A percentile compares a stretch with the other conserved stretches of the same genome.
Evolutionary conservation across 768 basidiomycete species (phyloP).

Genomic region (Paxillus ammoniavirescens): DNA sequence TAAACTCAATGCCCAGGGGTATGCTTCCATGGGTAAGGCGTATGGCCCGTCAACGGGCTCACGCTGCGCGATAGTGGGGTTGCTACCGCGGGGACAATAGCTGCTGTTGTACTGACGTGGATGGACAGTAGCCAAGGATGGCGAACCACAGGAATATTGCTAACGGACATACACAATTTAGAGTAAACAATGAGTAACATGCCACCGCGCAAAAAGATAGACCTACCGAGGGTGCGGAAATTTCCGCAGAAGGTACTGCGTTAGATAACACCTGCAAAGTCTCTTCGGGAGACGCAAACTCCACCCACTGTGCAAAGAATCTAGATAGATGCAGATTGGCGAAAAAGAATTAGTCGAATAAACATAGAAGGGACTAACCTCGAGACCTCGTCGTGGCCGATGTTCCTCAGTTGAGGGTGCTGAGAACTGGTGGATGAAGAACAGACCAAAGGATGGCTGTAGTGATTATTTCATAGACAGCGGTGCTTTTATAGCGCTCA

Average conservation of each 20-base stretch:
- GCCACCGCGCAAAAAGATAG: not conserved
- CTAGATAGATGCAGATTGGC: slow-evolving; percentile 10
- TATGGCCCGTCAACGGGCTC: not conserved
- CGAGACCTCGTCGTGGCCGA: not conserved
- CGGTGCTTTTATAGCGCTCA: slow-evolving; percentile 12
- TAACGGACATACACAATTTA: not conserved
- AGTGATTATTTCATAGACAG: slow-evolving; percentile 6
- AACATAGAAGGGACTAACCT: slow-evolving; percentile 9
- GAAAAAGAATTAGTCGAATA: not conserved
- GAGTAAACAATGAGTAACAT: not conserved
- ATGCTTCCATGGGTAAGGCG: not conserved
- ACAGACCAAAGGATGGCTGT: slow-evolving; percentile 5
- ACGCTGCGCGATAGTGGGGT: too few relatives aligned
- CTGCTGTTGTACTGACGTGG: not conserved
- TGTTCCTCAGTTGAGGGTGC: not conserved
- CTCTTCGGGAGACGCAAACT: not conserved
- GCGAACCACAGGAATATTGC: slow-evolving; percentile 6
- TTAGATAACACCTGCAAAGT: not conserved
- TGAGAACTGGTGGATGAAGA: not conserved
- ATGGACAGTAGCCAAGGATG: not conserved
- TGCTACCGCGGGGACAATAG: not conserved
- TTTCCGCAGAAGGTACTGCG: not conserved
- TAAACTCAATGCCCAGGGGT: not conserved
- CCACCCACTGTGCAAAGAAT: not conserved
- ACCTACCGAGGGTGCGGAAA: slow-evolving; percentile 6